A percentile compares a stretch with the other conserved stretches of the same genome.
These are phyloP conservation scores for Leishmania amazonensis DNA, from an alignment of 208 protist genomes.

Conservation along the genomic window DNA sequence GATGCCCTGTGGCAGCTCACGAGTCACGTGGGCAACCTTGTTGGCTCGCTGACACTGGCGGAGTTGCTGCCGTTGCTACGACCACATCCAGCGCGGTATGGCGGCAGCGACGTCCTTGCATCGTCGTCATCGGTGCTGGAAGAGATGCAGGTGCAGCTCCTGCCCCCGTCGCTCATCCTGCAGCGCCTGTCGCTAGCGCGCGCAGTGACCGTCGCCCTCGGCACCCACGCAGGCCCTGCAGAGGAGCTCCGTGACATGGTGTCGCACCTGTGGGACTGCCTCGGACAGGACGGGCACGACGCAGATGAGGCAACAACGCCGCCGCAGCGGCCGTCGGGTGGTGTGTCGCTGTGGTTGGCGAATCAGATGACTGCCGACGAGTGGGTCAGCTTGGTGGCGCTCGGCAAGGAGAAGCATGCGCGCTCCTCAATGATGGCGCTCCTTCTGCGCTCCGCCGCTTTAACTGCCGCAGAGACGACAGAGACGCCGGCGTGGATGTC, in stretches of 20 bases:
- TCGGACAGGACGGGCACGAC: conserved; percentile 3
- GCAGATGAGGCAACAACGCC: not conserved
- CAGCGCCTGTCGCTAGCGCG: conserved; percentile 55
- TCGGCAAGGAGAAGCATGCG: conserved; percentile 50
- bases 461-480: not conserved
- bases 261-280: conserved; percentile 41
- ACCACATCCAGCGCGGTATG: not conserved
- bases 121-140: not conserved
- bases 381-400: conserved; percentile 60
- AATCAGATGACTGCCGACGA: conserved; percentile 52
- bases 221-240: conserved; percentile 26
- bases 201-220: conserved; percentile 47
- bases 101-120: conserved; percentile 20
- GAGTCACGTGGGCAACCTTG: conserved; percentile 48
- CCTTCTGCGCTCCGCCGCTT: conserved; percentile 30
- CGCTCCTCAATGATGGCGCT: conserved; percentile 57
- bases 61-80: conserved; percentile 19
- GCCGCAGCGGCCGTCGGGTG: not conserved
- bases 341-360: conserved; percentile 32
- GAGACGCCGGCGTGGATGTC: conserved; percentile 40
- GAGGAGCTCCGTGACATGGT: conserved; percentile 43
- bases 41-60: conserved; percentile 34
- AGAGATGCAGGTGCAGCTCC: conserved; percentile 3
- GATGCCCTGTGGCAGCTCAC: conserved; percentile 81
- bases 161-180: conserved; percentile 28